These are phyloP conservation scores for Penicillium griseofulvum DNA, from an alignment of 2,329 filamentous ascomycete species.

Conservation along the genomic window DNA sequence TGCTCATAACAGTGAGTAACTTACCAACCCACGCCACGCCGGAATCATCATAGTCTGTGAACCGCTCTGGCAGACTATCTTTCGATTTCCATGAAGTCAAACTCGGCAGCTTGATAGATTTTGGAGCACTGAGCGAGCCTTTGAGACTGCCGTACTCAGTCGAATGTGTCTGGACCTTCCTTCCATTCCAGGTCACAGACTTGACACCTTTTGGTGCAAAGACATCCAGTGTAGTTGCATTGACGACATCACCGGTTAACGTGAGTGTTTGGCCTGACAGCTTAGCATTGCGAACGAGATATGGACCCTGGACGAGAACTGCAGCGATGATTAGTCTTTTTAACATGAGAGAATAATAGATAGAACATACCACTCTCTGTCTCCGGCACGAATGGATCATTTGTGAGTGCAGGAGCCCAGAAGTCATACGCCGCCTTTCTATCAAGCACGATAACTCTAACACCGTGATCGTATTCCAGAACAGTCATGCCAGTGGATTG, in stretches of 20 bases:
- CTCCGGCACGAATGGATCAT: conserved; percentile 47
- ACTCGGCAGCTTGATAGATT: conserved; percentile 31
- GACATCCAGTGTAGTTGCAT: conserved; percentile 45
- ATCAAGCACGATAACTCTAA: conserved; percentile 54
- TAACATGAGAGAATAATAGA: rapidly evolving
- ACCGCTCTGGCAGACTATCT: conserved; percentile 46
- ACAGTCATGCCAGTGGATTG: conserved; percentile 51
- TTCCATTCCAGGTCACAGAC: conserved; percentile 54
- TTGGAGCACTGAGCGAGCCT: conserved; percentile 31
- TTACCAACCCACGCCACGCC: conserved; percentile 35
- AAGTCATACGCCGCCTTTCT: conserved; percentile 55
- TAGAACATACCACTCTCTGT: conserved; percentile 45
- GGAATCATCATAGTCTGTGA: conserved; percentile 44
- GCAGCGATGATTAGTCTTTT: not conserved
- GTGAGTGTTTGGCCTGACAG: conserved; percentile 40
- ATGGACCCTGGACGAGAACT: conserved; percentile 55
- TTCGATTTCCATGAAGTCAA: conserved; percentile 42
- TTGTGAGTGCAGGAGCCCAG: conserved; percentile 54
- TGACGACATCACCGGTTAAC: conserved; percentile 48
- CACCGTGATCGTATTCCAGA: conserved; percentile 46
- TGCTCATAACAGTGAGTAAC: conserved; percentile 4
- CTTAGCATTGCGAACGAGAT: conserved; percentile 50
- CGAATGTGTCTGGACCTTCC: conserved; percentile 29
- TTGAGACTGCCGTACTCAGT: conserved; percentile 42
- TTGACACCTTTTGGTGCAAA: conserved; percentile 49